Evolutionary conservation across 208 protist genomes (phyloP).

Genomic region (Polymyxa betae): DNA sequence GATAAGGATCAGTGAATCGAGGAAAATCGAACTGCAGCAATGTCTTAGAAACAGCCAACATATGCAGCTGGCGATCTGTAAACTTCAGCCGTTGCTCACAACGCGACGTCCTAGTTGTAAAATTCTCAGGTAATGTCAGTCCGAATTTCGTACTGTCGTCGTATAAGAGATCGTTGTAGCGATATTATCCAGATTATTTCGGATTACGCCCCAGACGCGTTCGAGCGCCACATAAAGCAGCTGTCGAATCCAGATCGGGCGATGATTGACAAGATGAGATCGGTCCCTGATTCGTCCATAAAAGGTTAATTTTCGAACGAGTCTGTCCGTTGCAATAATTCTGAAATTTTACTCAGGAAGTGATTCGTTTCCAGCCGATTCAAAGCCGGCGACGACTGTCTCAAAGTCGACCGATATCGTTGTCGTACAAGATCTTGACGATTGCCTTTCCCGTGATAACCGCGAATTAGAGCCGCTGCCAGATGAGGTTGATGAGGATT

Average conservation of each 20-base stretch:
- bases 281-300: too few relatives aligned
- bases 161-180: neutral
- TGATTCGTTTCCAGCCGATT: too few relatives aligned
- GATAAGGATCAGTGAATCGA: neutral
- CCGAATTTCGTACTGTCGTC: neutral
- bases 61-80: neutral
- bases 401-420: too few relatives aligned
- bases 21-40: neutral
- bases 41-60: neutral
- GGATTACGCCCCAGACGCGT: neutral
- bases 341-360: too few relatives aligned
- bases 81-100: neutral
- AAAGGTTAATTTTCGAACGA: too few relatives aligned
- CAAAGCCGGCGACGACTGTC: too few relatives aligned
- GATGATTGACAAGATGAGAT: too few relatives aligned
- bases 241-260: neutral
- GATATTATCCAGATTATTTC: neutral
- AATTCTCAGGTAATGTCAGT: neutral
- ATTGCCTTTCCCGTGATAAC: too few relatives aligned
- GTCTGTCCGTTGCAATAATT: too few relatives aligned
- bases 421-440: too few relatives aligned
- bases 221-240: neutral
- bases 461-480: too few relatives aligned
- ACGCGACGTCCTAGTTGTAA: neutral
- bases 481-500: too few relatives aligned